Base-by-base conservation (phyloP, 257 asterid genomes). In the Solanum chiquidenum region DNA sequence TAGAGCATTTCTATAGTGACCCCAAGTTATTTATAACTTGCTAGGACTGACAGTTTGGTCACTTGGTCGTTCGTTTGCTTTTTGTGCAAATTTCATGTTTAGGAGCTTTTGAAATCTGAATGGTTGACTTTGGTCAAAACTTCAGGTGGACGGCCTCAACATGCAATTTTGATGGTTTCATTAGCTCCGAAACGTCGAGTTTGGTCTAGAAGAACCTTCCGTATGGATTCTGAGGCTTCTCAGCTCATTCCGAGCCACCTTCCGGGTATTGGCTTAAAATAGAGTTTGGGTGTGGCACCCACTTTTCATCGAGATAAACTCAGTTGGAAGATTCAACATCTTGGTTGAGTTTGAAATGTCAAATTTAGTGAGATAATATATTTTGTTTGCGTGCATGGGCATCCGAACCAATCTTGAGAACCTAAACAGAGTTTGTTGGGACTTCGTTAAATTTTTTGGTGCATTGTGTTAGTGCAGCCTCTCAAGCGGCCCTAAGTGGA, bases 241-340 rank as follows among this genome's bases (percentile, higher is more conserved):
- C 4, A 18, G 0, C 11, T 55, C 2, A 55, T 55, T 55, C 0
- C 0, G 25, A 55, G 64, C 0, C 25, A 20, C 64, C 4, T 55
- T 55, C 11, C 1, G 5, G 64, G 25, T 18, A 18, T 55, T 18
- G 0, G 4, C 25, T 55, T 55, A 2, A 55, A 7, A 55, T 55
- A 1, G 11, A 55, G 11, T 20, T 55, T 7, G 11, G 64, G 64
- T 7, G 25, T 55, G 11, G 64, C 2, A 52, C 3, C 25, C 64
- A 55, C 5, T 55, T 55, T 55, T 55, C 25, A 0, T 55, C 5
- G 25, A 55, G 64, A 55, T 55, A 20, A 55, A 3, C 64, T 55
- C 10, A 18, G 64, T 55, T 55, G 11, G n/a, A 55, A 20, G n/a
- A 1, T 55, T 55, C 4, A 1, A 20, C 25, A 55, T 20, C 11